phyloP scores from a whole-genome alignment of 73 alveolate species.

The Paramecium primaurelia region DNA sequence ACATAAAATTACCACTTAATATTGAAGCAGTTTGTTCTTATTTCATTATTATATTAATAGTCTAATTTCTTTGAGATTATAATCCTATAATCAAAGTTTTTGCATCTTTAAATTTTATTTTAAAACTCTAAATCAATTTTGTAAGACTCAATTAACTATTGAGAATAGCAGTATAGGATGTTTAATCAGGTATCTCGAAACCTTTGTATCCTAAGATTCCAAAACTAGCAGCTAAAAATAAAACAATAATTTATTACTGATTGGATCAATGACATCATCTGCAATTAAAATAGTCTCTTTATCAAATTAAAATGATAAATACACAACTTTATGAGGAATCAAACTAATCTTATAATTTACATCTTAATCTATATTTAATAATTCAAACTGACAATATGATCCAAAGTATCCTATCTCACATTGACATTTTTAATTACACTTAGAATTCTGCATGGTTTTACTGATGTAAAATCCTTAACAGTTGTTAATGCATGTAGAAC shows the following conservation, averaged over 20 bases:
- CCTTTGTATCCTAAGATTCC: neutral
- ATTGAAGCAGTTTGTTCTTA: neutral
- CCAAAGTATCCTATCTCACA: neutral
- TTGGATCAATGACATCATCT: neutral
- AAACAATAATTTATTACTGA: neutral
- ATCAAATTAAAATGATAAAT: neutral
- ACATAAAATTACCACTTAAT: neutral
- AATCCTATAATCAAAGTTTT: neutral
- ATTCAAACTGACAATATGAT: neutral
- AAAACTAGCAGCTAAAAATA: neutral
- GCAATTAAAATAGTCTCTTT: neutral
- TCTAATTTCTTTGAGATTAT: neutral
- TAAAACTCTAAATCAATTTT: neutral
- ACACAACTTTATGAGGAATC: neutral
- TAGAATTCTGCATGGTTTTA: neutral
- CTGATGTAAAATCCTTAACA: neutral
- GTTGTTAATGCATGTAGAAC: neutral
- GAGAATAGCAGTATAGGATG: neutral
- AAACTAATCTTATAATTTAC: neutral
- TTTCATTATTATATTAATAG: neutral
- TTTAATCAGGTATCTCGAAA: neutral
- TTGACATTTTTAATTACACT: neutral
- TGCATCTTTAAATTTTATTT: neutral
- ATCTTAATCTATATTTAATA: neutral
- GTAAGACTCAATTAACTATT: neutral